A percentile compares a stretch with the other conserved stretches of the same genome.
Conservation (phyloP, 257 asterid species). For the Petunia axillaris region DNA sequence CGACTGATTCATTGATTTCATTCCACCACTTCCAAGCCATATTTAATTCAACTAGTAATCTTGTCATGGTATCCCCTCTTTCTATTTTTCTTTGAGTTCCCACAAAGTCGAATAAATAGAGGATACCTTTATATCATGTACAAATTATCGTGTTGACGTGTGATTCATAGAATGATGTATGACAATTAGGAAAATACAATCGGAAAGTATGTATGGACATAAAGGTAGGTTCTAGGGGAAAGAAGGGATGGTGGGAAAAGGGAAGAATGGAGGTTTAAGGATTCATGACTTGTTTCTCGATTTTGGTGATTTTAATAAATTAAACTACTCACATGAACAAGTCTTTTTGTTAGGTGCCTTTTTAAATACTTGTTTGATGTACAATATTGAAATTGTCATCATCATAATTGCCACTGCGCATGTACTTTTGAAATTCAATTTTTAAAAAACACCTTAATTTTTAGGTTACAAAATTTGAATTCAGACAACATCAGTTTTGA, state of each 20-base stretch:
- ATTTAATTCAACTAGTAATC: conserved; percentile 43
- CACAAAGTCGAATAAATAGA: conserved; percentile 5
- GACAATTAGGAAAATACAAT: neutral
- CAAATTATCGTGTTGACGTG: neutral
- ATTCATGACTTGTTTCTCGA: neutral
- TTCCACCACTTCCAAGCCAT: conserved; percentile 70
- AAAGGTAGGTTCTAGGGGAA: neutral
- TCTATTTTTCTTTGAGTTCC: neutral
- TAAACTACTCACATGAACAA: neutral
- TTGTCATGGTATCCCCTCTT: conserved; percentile 43
- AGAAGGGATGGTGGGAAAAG: neutral
- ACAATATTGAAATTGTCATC: neutral
- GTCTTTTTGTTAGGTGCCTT: neutral
- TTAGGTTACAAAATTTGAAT: too few relatives aligned
- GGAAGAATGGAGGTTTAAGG: neutral
- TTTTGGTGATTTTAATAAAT: neutral
- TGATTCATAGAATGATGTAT: neutral
- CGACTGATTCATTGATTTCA: conserved; percentile 73
- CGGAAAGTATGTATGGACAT: neutral
- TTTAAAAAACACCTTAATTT: too few relatives aligned
- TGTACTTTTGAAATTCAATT: neutral
- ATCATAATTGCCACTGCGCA: neutral
- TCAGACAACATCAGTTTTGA: too few relatives aligned
- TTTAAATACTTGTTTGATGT: neutral
- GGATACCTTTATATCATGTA: neutral